Conservation (phyloP, 257 asterid species). For the Scutellaria baicalensis region DNA sequence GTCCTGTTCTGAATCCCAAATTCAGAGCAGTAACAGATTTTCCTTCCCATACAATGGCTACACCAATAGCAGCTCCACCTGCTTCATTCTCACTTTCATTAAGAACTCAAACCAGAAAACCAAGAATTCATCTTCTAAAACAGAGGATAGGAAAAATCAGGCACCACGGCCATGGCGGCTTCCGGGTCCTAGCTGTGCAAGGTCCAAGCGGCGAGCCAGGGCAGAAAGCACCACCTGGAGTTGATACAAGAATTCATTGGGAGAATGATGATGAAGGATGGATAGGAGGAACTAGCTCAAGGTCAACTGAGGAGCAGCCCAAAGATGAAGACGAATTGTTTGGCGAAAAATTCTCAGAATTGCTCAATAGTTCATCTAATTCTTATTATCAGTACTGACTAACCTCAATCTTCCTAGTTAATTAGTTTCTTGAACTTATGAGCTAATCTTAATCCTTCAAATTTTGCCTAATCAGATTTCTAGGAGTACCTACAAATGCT, state of each 20-base stretch:
- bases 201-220: slow-evolving; percentile 31
- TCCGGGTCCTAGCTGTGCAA: slow-evolving; percentile 30
- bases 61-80: slow-evolving; percentile 42
- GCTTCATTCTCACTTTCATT: slow-evolving; percentile 36
- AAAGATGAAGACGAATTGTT: slow-evolving; percentile 43
- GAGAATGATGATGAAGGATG: slow-evolving; percentile 89
- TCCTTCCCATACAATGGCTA: slow-evolving; percentile 44
- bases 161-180: neutral
- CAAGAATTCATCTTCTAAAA: slow-evolving; percentile 7
- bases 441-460: neutral
- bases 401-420: neutral
- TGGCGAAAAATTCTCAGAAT: slow-evolving; percentile 59
- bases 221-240: slow-evolving; percentile 61
- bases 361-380: slow-evolving; percentile 67
- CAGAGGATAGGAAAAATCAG: slow-evolving; percentile 9
- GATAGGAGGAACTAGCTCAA: slow-evolving; percentile 53
- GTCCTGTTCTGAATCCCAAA: slow-evolving; percentile 10
- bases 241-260: slow-evolving; percentile 89
- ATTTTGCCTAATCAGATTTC: slow-evolving; percentile 41
- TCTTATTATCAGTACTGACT: slow-evolving; percentile 77
- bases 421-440: neutral
- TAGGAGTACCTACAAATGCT: slow-evolving; percentile 68
- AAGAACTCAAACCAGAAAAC: slow-evolving; percentile 24
- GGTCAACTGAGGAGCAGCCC: slow-evolving; percentile 28
- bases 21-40: slow-evolving; percentile 1